Base-by-base conservation (phyloP, 805 yeast species). In the Candida krabiensis region DNA sequence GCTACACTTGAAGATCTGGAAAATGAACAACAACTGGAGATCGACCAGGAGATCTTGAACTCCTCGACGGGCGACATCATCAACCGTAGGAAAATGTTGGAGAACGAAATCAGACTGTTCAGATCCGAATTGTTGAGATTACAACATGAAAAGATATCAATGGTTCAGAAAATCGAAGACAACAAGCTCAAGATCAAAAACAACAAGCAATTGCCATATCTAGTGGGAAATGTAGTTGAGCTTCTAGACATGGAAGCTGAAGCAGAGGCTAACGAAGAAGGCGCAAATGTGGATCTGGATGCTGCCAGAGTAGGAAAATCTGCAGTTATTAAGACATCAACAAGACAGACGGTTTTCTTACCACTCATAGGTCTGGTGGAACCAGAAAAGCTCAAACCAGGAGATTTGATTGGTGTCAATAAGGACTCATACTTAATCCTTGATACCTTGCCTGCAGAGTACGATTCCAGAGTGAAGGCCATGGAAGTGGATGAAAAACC, bases 401-500 rank as follows among this genome's bases (percentile, higher is more conserved):
- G 95, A 52, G 99, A 93, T 60, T 72, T 93, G 53, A 95, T 93
- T 43, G 99, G 99, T 55, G 99, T 93, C 38, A 93, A 93, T 64
- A 93, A 93, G 67, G 99, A 93, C 61, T 86, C 96, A 6, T 93
- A 90, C 60, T 74, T 93, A 50, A 85, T 93, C 37, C 73, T 93
- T 53, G 99, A 93, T 66, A 89, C 95, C 6, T 72, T 93, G 49
- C 99, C 99, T 9, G 89, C 96, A 2, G 99, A 93, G 66, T 93
- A 93, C 60, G 99, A 93, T 64, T 85, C 95, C 38, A 78, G 99
- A 55, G 99, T 93, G 36, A 93, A 93, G 68, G 98, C 98, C 9
- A 66, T 93, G 99, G 99, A 93, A 64, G 99, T 93, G 35, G 99
- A 93, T 61, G 99, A 93, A 67, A 90, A 91, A 60, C 99, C 99